Conservation (phyloP, 2,329 filamentous ascomycete genomes). For the Paracorniculantispora psalliotae region DNA sequence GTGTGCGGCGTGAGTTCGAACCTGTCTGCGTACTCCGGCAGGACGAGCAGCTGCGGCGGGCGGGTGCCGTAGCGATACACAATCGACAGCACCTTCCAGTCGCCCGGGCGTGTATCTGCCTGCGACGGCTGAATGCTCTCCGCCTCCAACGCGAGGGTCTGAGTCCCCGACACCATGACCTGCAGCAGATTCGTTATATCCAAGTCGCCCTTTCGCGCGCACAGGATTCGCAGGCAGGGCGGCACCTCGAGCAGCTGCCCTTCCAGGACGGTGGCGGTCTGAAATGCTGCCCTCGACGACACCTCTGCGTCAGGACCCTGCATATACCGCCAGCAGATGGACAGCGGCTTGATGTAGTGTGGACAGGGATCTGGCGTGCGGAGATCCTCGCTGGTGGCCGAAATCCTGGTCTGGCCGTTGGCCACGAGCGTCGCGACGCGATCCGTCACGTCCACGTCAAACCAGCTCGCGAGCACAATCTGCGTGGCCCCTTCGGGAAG, state of each 20-base stretch:
- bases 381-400: not conserved
- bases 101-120: not conserved
- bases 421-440: not conserved
- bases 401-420: not conserved
- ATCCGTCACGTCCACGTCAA: not conserved
- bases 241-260: not conserved
- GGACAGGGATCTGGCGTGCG: not conserved
- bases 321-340: not conserved
- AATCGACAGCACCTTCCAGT: not conserved
- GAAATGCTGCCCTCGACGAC: not conserved
- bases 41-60: not conserved
- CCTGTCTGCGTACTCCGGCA: not conserved
- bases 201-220: not conserved
- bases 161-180: not conserved
- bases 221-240: not conserved
- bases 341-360: not conserved
- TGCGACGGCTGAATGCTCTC: not conserved
- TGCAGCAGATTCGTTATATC: not conserved
- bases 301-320: not conserved
- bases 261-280: not conserved
- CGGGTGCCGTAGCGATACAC: not conserved
- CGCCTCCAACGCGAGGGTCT: not conserved
- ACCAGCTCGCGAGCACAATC: not conserved
- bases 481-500: not conserved
- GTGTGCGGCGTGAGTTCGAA: not conserved